A percentile compares a stretch with the other conserved stretches of the same genome.
These are phyloP conservation scores for Ophiognomonia clavigignenti-juglandacearum DNA, from an alignment of 2,329 filamentous ascomycete species.

Conservation along the genomic window DNA sequence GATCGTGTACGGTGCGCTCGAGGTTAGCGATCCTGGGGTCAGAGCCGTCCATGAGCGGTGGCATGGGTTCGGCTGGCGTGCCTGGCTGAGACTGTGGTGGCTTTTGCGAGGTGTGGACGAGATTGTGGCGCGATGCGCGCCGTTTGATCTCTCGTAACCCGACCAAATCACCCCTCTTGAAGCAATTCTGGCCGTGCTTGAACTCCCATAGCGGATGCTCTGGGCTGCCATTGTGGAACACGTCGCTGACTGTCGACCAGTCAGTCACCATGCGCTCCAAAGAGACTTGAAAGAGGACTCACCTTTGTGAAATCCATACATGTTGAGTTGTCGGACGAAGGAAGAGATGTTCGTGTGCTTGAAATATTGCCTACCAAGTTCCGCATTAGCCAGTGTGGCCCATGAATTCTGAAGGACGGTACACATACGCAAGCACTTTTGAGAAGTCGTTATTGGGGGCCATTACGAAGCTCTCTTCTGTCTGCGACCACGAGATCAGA, in stretches of 20 bases:
- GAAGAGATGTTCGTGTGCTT: conserved; percentile 99
- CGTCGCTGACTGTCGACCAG: conserved; percentile 73
- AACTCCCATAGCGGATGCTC: conserved; percentile 98
- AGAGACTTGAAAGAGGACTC: conserved; percentile 16
- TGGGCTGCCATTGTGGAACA: conserved; percentile 91
- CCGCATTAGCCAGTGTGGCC: conserved; percentile 12
- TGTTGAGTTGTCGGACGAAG: conserved; percentile 95
- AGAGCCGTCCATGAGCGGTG: conserved; percentile 63
- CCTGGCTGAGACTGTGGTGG: conserved; percentile 71
- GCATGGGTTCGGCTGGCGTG: conserved; percentile 77
- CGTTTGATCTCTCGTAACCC: conserved; percentile 94
- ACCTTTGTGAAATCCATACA: conserved; percentile 99
- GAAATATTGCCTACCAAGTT: conserved; percentile 76
- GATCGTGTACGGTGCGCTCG: conserved; percentile 79
- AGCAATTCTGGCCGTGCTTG: conserved; percentile 95
- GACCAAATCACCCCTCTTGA: conserved; percentile 89
- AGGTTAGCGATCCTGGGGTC: conserved; percentile 71
- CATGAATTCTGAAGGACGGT: conserved; percentile 18
- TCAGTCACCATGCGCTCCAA: conserved; percentile 19
- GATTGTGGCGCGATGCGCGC: conserved; percentile 83
- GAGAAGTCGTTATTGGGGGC: conserved; percentile 96
- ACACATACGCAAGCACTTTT: conserved; percentile 87
- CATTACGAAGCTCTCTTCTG: conserved; percentile 98
- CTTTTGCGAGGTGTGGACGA: conserved; percentile 89
- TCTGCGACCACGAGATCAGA: conserved; percentile 91